phyloP scores from a whole-genome alignment of 1,139 yeast genomes.

The Suhomyces wounanorum region DNA sequence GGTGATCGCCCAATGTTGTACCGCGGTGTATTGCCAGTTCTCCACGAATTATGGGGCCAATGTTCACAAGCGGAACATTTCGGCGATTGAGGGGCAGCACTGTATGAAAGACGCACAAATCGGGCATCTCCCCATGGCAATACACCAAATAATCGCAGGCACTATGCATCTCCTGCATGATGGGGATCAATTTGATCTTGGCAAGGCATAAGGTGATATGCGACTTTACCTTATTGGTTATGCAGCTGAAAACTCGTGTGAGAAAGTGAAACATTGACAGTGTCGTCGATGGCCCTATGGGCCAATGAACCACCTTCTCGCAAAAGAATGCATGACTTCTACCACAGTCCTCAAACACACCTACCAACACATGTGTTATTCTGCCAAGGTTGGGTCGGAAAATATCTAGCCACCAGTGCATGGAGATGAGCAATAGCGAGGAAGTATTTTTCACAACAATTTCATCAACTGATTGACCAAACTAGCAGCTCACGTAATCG shows the following conservation, averaged over 20 bases:
- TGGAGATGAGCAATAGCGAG: too few relatives aligned
- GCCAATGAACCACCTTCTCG: too few relatives aligned
- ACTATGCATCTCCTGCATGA: not conserved
- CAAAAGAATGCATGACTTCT: too few relatives aligned
- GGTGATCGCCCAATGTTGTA: too few relatives aligned
- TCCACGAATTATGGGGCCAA: not conserved
- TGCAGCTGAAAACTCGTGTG: not conserved
- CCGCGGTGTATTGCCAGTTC: too few relatives aligned
- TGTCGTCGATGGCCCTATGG: too few relatives aligned
- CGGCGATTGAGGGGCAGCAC: not conserved
- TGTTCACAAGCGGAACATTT: not conserved
- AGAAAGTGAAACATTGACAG: not conserved
- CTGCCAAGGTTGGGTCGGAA: too few relatives aligned
- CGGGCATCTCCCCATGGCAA: not conserved
- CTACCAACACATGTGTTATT: too few relatives aligned
- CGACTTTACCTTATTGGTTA: conserved; percentile 1
- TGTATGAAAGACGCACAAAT: not conserved
- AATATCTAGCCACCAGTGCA: too few relatives aligned
- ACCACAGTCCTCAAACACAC: too few relatives aligned
- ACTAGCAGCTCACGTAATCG: not conserved
- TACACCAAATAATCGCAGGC: not conserved
- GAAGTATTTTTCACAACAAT: too few relatives aligned
- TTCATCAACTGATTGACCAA: not conserved
- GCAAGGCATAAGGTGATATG: conserved; percentile 2
- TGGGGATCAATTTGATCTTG: not conserved